phyloP scores from a whole-genome alignment of 176 grass and related monocot species.

The Eragrostis curvula region DNA sequence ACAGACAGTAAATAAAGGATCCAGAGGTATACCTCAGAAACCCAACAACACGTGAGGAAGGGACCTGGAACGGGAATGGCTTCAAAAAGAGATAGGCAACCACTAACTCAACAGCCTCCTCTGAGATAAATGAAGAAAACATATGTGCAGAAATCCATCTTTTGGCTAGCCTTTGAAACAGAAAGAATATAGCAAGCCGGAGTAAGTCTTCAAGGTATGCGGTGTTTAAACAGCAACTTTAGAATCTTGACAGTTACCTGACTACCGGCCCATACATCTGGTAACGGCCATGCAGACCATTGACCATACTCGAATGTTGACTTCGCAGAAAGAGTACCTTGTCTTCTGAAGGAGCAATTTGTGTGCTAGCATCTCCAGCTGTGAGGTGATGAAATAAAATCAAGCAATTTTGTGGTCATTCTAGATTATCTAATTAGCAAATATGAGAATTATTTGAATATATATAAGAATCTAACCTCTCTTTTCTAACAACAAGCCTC shows the following conservation, averaged over 20 bases:
- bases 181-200: conserved; percentile 29
- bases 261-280: conserved; percentile 85
- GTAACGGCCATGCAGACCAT: conserved; percentile 91
- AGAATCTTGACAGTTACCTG: conserved; percentile 57
- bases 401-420: conserved; percentile 23
- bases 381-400: conserved; percentile 34
- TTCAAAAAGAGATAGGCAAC: conserved; percentile 95
- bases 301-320: conserved; percentile 98
- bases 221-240: conserved; percentile 6
- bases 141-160: conserved; percentile 94
- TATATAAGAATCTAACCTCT: conserved; percentile 62
- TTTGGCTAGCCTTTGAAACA: conserved; percentile 81
- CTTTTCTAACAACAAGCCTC: conserved; percentile 61
- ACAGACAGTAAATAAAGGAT: conserved; percentile 20
- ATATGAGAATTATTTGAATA: conserved; percentile 14
- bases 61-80: conserved; percentile 74
- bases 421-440: conserved; percentile 15
- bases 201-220: conserved; percentile 34
- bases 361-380: conserved; percentile 59
- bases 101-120: conserved; percentile 91
- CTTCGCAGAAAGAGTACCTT: conserved; percentile 80
- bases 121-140: conserved; percentile 86
- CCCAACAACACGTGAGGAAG: conserved; percentile 80
- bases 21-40: conserved; percentile 76
- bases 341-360: conserved; percentile 62